phyloP scores from a whole-genome alignment of 257 asterid genomes.

The Datura wrightii region DNA sequence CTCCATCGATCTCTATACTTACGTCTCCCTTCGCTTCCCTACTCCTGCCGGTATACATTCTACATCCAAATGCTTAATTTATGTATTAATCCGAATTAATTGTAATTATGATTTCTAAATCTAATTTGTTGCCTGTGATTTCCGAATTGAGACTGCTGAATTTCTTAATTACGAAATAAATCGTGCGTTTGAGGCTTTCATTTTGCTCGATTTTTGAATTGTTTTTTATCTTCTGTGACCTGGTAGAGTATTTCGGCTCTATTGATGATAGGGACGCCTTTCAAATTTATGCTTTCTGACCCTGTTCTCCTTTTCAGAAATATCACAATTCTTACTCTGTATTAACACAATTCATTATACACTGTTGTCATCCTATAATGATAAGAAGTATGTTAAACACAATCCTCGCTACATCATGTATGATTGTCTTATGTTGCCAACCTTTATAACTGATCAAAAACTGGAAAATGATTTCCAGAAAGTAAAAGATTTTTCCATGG shows the following conservation, averaged over 20 bases:
- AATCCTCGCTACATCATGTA: neutral
- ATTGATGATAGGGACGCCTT: neutral
- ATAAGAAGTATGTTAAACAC: neutral
- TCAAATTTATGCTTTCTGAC: neutral
- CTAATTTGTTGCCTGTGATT: neutral
- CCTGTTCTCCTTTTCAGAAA: neutral
- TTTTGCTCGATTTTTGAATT: neutral
- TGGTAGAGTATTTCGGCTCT: neutral
- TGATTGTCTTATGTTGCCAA: neutral
- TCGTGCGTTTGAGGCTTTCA: neutral
- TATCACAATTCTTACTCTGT: neutral
- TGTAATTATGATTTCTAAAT: neutral
- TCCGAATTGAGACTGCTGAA: neutral
- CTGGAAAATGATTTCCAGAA: neutral
- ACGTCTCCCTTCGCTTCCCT: constrained; percentile 83
- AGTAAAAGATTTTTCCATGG: neutral
- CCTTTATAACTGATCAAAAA: neutral
- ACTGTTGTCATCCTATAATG: neutral
- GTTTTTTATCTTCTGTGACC: neutral
- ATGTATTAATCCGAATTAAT: neutral
- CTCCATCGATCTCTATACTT: constrained; percentile 91
- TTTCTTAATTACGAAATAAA: neutral
- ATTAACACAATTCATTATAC: neutral
- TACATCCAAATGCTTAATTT: neutral
- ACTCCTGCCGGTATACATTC: constrained; percentile 66